Percentiles rank a stretch among this genome's conserved stretches.
Evolutionary conservation across 163 green algal species (phyloP).

Genomic region (Chlamydomonas reinhardtii): DNA sequence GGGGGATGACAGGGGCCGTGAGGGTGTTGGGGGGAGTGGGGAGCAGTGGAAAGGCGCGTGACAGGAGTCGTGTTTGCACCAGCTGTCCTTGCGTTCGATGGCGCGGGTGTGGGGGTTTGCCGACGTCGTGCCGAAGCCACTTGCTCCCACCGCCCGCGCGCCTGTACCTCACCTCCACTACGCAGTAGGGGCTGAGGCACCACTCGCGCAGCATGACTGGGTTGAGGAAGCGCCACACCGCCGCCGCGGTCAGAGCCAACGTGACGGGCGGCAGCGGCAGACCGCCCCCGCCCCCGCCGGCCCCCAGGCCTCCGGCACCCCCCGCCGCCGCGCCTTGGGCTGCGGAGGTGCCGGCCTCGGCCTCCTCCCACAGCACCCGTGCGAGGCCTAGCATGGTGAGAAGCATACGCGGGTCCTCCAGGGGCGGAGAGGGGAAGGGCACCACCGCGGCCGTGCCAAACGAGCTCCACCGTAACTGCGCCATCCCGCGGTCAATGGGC

Average conservation of each 20-base stretch:
- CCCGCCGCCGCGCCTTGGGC: too few relatives aligned
- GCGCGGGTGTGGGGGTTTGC: too few relatives aligned
- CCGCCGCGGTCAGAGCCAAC: neutral
- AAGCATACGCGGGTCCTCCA: constrained; percentile 27
- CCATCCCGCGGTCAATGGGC: neutral
- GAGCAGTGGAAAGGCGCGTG: too few relatives aligned
- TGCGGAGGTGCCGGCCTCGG: neutral
- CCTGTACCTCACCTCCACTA: constrained; percentile 7
- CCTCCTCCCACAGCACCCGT: neutral
- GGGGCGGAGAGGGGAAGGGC: neutral
- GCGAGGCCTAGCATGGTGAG: neutral
- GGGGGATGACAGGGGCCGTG: too few relatives aligned
- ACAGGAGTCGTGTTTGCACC: too few relatives aligned
- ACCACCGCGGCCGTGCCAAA: constrained; percentile 6
- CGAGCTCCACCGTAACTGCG: constrained; percentile 9
- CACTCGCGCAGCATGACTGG: constrained; percentile 25
- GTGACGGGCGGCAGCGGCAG: constrained; percentile 34
- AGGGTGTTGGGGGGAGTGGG: too few relatives aligned
- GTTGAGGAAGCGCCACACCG: constrained; percentile 31
- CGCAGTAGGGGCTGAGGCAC: constrained; percentile 45
- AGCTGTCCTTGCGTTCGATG: too few relatives aligned
- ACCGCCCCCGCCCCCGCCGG: neutral
- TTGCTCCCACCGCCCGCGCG: too few relatives aligned
- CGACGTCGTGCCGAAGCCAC: too few relatives aligned
- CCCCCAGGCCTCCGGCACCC: neutral